These are phyloP conservation scores for Orbilia brochopaga DNA, from an alignment of 2,329 filamentous ascomycete species.

Conservation along the genomic window DNA sequence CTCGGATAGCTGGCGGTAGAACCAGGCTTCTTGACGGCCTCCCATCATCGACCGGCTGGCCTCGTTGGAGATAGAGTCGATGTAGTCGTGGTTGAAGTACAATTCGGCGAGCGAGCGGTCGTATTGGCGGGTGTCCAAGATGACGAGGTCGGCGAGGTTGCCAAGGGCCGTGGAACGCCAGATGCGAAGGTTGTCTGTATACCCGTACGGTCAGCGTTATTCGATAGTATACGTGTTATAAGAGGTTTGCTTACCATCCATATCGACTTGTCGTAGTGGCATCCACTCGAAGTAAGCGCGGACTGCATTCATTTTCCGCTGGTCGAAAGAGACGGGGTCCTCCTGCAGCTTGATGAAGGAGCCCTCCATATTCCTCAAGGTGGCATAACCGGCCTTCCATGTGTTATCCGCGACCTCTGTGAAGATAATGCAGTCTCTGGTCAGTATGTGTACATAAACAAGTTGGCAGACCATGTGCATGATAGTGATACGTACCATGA, in stretches of 20 bases:
- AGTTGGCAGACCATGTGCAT: constrained; percentile 23
- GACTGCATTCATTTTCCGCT: constrained; percentile 75
- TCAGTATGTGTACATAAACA: constrained; percentile 55
- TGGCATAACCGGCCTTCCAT: constrained; percentile 67
- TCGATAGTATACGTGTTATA: constrained; percentile 54
- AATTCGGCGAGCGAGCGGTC: constrained; percentile 69
- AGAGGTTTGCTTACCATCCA: constrained; percentile 47
- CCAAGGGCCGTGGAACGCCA: constrained; percentile 72
- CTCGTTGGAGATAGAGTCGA: constrained; percentile 69
- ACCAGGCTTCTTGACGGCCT: constrained; percentile 74
- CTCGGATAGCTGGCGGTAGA: constrained; percentile 67
- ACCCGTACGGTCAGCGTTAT: constrained; percentile 65
- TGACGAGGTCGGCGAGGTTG: constrained; percentile 69
- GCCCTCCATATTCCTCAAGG: constrained; percentile 70
- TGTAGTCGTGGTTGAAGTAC: constrained; percentile 69
- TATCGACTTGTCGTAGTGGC: constrained; percentile 61
- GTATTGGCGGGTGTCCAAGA: constrained; percentile 73
- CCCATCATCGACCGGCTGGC: constrained; percentile 74
- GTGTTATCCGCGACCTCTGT: constrained; percentile 68
- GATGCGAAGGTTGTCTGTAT: constrained; percentile 71
- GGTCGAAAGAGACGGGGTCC: constrained; percentile 68
- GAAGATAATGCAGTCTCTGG: background rate
- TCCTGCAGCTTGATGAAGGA: constrained; percentile 69
- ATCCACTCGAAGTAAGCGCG: constrained; percentile 73
- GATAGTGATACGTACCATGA: constrained; percentile 58